Evolutionary conservation across 352 stramenopile genomes (phyloP).

Genomic region (Phytophthora gonapodyides): DNA sequence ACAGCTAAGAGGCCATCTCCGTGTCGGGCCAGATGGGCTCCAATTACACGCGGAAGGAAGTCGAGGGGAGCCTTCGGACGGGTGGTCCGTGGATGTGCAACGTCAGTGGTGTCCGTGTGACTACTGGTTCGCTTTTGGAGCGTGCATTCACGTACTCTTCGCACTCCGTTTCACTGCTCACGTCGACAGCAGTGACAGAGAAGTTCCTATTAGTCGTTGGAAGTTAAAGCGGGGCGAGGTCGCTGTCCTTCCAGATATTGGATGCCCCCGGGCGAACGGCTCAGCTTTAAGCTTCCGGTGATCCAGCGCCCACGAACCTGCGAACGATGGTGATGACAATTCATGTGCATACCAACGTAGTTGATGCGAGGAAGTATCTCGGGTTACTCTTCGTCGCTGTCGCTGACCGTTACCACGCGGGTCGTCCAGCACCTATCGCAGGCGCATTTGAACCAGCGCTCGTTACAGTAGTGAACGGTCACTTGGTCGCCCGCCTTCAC

Average conservation of each 20-base stretch:
- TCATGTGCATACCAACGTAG: too few relatives aligned
- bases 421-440: background rate
- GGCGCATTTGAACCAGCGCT: conserved; percentile 1
- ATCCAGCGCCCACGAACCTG: too few relatives aligned
- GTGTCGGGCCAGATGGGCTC: conserved; percentile 13
- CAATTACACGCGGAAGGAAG: conserved; percentile 16
- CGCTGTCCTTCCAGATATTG: background rate
- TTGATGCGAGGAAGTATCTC: too few relatives aligned
- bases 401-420: too few relatives aligned
- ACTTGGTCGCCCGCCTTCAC: conserved; percentile 1
- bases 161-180: background rate
- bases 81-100: background rate
- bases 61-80: background rate
- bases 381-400: too few relatives aligned
- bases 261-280: background rate
- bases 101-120: background rate
- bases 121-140: conserved; percentile 2
- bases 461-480: conserved; percentile 8
- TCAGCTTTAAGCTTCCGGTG: too few relatives aligned
- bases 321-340: too few relatives aligned
- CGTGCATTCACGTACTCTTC: conserved; percentile 3
- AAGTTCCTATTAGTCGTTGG: background rate
- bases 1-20: background rate
- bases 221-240: background rate
- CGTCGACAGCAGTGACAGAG: background rate